Base-by-base conservation (phyloP, 1,284 basidiomycete genomes). In the Apiotrichum sp. region DNA sequence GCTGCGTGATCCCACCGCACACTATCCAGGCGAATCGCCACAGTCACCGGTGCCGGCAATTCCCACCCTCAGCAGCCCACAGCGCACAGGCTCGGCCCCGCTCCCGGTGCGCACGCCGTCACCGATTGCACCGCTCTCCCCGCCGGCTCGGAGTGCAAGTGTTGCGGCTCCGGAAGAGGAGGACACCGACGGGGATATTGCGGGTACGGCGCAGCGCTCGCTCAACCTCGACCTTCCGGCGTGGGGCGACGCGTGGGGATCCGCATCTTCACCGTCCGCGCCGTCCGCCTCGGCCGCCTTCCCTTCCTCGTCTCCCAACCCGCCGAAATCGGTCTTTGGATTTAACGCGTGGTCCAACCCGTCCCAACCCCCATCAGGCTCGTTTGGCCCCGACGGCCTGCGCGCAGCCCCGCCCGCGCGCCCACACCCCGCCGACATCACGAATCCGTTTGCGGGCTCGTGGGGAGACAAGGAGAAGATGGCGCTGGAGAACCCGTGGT, bases 321-420 rank as follows among this genome's bases (percentile, higher is more conserved):
- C 41, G 36, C 38, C 10, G 47, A 53, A 43, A 59, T 55, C 62
- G n/a, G 22, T 60, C 14, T 69, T 67, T 44, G 64, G 65, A 3
- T 69, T 65, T 62, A 71, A 72, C 47, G 67, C 67, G 7, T 72
- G 72, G 70, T 63, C 65, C 9, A 47, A 45, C 6, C 29, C 47
- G 56, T 10, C 44, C 50, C 6, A 16, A 60, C 2, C 33, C 50
- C 35, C 40, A 2, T 44, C 56, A 0, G 57, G 55, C 8, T 57
- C 58, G 22, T 62, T 51, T n/a, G 46, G 33, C 50, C 31, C 49
- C 14, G 39, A 44, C 33, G 59, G 62, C 1, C 34, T 56, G 36
- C 58, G 62, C 10, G 56, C 57, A 4, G 73, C 73, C 14, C 73
- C 73, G 6, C 73, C 73, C 6, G 73, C 73, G 10, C 56, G 71